A percentile compares a stretch with the other conserved stretches of the same genome.
Evolutionary conservation across 2,329 filamentous ascomycete genomes (phyloP).

Genomic region (Ophiostoma piceae): DNA sequence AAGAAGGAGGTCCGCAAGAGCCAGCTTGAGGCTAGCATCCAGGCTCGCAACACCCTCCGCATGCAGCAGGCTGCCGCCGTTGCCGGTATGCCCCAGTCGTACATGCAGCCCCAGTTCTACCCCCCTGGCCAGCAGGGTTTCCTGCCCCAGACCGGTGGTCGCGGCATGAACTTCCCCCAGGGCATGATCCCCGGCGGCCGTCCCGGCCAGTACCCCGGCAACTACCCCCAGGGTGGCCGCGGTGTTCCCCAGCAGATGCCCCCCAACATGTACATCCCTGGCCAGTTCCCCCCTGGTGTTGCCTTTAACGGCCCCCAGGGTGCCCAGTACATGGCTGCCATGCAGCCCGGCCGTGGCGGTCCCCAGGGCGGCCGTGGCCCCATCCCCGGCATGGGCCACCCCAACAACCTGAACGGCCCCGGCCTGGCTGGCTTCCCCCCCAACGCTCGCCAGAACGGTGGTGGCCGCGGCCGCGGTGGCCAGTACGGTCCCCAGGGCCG

Average conservation of each 20-base stretch:
- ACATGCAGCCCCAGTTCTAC: slow-evolving; percentile 87
- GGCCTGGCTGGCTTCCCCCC: slow-evolving; percentile 55
- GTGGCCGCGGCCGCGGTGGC: slow-evolving; percentile 43
- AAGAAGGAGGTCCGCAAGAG: slow-evolving; percentile 99
- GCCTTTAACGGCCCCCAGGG: slow-evolving; percentile 75
- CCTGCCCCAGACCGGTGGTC: slow-evolving; percentile 53
- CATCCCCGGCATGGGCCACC: slow-evolving; percentile 55
- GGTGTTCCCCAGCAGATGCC: slow-evolving; percentile 84
- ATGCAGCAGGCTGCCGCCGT: slow-evolving; percentile 95
- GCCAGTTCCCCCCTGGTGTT: slow-evolving; percentile 67
- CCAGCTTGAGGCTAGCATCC: slow-evolving; percentile 98
- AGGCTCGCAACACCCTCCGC: slow-evolving; percentile 95
- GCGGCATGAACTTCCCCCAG: slow-evolving; percentile 63
- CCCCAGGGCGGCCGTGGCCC: slow-evolving; percentile 60
- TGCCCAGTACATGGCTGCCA: slow-evolving; percentile 74
- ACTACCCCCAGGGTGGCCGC: slow-evolving; percentile 82
- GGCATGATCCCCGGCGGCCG: slow-evolving; percentile 68
- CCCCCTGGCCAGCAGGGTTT: slow-evolving; percentile 73
- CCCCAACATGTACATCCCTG: slow-evolving; percentile 79
- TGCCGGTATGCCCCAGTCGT: slow-evolving; percentile 80
- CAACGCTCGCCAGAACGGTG: slow-evolving; percentile 45
- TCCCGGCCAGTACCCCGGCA: slow-evolving; percentile 74
- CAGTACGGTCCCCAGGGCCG: slow-evolving; percentile 43
- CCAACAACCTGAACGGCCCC: slow-evolving; percentile 54
- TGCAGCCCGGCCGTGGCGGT: slow-evolving; percentile 63